Base-by-base conservation (phyloP, 305 asterid genomes). In the Stenogyne calaminthoides region DNA sequence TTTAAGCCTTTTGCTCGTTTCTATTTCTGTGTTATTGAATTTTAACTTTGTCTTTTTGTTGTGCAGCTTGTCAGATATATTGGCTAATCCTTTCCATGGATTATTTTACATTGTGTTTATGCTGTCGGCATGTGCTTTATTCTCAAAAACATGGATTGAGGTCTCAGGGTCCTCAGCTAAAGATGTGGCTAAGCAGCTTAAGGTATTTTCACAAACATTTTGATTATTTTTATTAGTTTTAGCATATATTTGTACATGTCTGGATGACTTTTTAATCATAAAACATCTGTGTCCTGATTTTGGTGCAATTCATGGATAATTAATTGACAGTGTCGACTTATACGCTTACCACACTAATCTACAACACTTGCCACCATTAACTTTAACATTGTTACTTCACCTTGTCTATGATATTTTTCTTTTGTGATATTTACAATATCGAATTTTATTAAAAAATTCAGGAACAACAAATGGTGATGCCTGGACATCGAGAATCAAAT, bases 121-220 rank as follows among this genome's bases (percentile, higher is more conserved):
- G 80, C 76, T 76, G 10, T 72, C 82, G 11, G 82, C 82, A 14
- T 78, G 82, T 61, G 82, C 82, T 54, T 63, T 78, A 15, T 78
- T 78, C 52, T 77, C 81, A 8, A 77, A 77, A 47, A 72, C 81
- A 10, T 77, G 81, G 81, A 77, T 77, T 59, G 82, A 78, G 61
- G 83, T 79, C 46, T 79, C 83, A 29, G 83, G 83, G 22, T 79
- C 80, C 16, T 79, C 83, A 0, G 79, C 82, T 22, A 78, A 72
- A 72, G 82, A 78, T 27, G 82, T 78, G 22, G 82, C 82, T 12
- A 78, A 78, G 78, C 82, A 78, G 75, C 78, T 78, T 6, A 64
- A 64, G 69, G 69, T 64, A 64, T 12, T 37, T 62, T 36, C 27
- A 18, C 22, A 18, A 14, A 9, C 9, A 9, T 37, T 62, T 16